Conservation (phyloP, 2,329 filamentous ascomycete genomes). For the Colletotrichum horii region DNA sequence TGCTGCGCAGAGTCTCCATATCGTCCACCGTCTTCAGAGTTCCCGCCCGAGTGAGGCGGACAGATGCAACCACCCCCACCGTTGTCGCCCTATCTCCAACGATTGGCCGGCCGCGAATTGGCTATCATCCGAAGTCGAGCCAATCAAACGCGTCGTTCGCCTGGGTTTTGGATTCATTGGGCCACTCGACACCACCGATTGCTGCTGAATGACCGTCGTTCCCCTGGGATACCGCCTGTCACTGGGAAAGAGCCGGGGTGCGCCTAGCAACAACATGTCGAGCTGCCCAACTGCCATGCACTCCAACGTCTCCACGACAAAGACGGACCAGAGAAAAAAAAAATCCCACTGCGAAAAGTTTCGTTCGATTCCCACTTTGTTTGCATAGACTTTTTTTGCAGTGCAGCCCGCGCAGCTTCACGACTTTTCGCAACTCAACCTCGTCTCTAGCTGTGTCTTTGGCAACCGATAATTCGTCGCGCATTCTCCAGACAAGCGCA, state of each 20-base stretch:
- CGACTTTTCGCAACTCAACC: background rate
- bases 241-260: background rate
- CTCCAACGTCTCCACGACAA: slow-evolving; percentile 2
- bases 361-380: slow-evolving; percentile 18
- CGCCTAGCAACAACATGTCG: slow-evolving; percentile 1
- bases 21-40: background rate
- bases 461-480: background rate
- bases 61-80: slow-evolving; percentile 12
- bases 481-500: slow-evolving; percentile 6
- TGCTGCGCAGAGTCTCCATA: background rate
- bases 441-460: background rate
- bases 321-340: background rate
- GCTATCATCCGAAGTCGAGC: background rate
- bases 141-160: slow-evolving; percentile 28
- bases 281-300: slow-evolving; percentile 14
- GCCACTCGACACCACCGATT: background rate
- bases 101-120: background rate
- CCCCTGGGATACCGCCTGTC: slow-evolving; percentile 14
- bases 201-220: background rate
- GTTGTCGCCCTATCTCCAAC: background rate
- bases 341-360: slow-evolving; percentile 13
- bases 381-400: slow-evolving; percentile 11
- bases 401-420: background rate
- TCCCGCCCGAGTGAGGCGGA: slow-evolving; percentile 9
- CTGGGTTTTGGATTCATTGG: slow-evolving; percentile 27